Evolutionary conservation across 306 rosid species (phyloP).

Genomic region (Acmispon strigosus): DNA sequence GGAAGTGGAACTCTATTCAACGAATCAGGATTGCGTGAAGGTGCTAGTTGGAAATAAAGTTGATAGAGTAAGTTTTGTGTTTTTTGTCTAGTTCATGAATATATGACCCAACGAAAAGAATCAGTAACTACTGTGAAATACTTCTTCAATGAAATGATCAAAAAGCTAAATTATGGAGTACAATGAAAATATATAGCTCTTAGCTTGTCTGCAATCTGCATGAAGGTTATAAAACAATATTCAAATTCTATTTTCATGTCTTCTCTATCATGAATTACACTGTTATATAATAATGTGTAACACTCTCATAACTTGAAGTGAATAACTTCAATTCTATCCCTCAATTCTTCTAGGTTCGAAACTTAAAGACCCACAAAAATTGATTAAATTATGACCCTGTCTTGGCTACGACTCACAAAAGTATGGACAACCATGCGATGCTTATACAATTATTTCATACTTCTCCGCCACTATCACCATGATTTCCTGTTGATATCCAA

Average conservation of each 20-base stretch:
- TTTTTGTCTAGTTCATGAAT: not conserved
- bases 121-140: not conserved
- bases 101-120: constrained; percentile 3
- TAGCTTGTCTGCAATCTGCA: not conserved
- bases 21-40: constrained; percentile 79
- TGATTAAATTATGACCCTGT: not conserved
- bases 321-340: not conserved
- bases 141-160: not conserved
- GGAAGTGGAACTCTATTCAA: constrained; percentile 84
- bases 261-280: not conserved
- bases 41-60: constrained; percentile 95
- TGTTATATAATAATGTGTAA: not conserved
- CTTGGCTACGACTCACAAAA: not conserved
- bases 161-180: not conserved
- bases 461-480: not conserved
- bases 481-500: not conserved
- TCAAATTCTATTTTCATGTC: not conserved
- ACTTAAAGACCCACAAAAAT: not conserved
- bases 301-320: not conserved
- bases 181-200: not conserved
- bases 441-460: not conserved
- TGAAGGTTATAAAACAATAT: not conserved
- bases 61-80: constrained; percentile 64
- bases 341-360: not conserved
- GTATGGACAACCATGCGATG: not conserved